A percentile compares a stretch with the other conserved stretches of the same genome.
These are phyloP conservation scores for Xylariaceae sp. DNA, from an alignment of 2,329 filamentous ascomycete species.

Conservation along the genomic window DNA sequence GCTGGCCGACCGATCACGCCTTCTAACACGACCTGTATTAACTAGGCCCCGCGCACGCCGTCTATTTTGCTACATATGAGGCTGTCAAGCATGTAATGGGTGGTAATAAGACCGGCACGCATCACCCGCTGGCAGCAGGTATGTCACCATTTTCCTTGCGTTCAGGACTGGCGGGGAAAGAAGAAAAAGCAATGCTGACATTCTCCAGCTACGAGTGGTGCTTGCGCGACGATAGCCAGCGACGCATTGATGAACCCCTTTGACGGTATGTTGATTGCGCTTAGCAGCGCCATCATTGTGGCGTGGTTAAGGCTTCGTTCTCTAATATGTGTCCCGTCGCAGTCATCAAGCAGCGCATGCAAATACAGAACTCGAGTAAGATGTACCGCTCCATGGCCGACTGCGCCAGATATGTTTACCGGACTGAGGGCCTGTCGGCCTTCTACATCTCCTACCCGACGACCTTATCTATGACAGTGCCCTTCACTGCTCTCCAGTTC, in stretches of 20 bases:
- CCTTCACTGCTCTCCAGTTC: slow-evolving; percentile 95
- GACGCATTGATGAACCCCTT: slow-evolving; percentile 99
- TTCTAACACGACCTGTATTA: slow-evolving; percentile 4
- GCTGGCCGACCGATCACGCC: background rate
- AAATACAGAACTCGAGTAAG: slow-evolving; percentile 86
- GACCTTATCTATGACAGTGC: slow-evolving; percentile 96
- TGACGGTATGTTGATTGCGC: slow-evolving; percentile 62
- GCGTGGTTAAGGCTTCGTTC: background rate
- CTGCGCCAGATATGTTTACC: slow-evolving; percentile 85
- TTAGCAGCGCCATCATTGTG: background rate
- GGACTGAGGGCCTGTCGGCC: slow-evolving; percentile 78
- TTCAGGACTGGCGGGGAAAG: background rate
- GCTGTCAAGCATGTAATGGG: slow-evolving; percentile 94
- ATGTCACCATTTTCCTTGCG: slow-evolving; percentile 32
- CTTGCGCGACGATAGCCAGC: slow-evolving; percentile 91
- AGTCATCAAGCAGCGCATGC: slow-evolving; percentile 99
- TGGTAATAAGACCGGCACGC: slow-evolving; percentile 79
- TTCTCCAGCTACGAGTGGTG: slow-evolving; percentile 75
- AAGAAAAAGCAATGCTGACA: slow-evolving; percentile 7
- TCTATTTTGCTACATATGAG: slow-evolving; percentile 98
- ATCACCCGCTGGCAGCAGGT: slow-evolving; percentile 93
- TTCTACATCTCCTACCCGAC: slow-evolving; percentile 99
- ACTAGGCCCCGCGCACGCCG: slow-evolving; percentile 87
- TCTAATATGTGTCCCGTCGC: slow-evolving; percentile 13
- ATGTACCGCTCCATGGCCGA: slow-evolving; percentile 81